Evolutionary conservation across 305 asterid species (phyloP).

Genomic region (Ilex paraguariensis): DNA sequence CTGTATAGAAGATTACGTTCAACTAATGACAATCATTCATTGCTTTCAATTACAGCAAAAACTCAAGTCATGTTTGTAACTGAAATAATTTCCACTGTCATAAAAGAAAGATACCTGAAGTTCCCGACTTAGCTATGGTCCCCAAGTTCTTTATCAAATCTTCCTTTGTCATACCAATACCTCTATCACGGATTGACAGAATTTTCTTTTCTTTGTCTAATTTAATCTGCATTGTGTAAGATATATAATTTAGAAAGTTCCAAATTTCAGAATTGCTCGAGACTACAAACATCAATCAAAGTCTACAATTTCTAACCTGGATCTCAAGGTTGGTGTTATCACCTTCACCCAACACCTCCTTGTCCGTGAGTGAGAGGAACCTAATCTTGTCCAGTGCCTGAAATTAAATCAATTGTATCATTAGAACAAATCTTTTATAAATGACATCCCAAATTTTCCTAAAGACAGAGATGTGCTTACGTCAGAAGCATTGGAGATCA

Average conservation of each 20-base stretch:
- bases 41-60: neutral
- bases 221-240: constrained; percentile 51
- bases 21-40: neutral
- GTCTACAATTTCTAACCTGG: constrained; percentile 49
- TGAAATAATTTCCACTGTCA: neutral
- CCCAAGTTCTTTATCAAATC: constrained; percentile 78
- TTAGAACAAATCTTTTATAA: too few species aligned
- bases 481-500: constrained; percentile 98
- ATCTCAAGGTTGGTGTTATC: constrained; percentile 86
- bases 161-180: constrained; percentile 95
- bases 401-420: too few species aligned
- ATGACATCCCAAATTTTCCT: neutral
- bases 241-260: neutral
- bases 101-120: constrained; percentile 49
- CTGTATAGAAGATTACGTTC: constrained; percentile 20
- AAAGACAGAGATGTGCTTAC: constrained; percentile 40
- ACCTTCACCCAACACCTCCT: constrained; percentile 93
- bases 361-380: constrained; percentile 80
- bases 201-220: constrained; percentile 87
- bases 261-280: too few species aligned
- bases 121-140: constrained; percentile 83
- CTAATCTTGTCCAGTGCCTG: constrained; percentile 93
- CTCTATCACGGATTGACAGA: constrained; percentile 79
- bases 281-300: neutral
- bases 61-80: constrained; percentile 6